phyloP scores from a whole-genome alignment of 495 filamentous ascomycete genomes.

The Aspergillus ellipticus region DNA sequence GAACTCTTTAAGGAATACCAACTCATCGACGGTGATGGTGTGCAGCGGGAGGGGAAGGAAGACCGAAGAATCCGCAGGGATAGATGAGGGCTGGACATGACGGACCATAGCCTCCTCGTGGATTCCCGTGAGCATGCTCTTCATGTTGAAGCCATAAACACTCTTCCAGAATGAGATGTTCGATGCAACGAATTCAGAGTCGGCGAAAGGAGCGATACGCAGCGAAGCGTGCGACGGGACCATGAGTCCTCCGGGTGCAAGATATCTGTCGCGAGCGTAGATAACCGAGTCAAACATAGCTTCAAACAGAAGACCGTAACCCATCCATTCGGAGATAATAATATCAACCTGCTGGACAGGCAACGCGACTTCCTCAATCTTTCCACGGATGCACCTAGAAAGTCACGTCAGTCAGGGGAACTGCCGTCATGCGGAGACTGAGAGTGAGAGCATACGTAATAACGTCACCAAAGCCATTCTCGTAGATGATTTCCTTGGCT shows the following conservation, averaged over 20 bases:
- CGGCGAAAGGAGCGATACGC: constrained; percentile 78
- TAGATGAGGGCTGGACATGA: constrained; percentile 34
- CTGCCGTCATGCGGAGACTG: background rate
- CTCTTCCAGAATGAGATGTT: constrained; percentile 68
- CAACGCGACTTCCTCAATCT: constrained; percentile 84
- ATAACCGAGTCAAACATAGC: constrained; percentile 93
- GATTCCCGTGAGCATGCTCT: constrained; percentile 52
- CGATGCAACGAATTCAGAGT: constrained; percentile 70
- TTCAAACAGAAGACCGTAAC: constrained; percentile 90
- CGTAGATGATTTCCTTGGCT: constrained; percentile 76
- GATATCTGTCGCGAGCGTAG: constrained; percentile 80
- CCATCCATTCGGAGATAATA: constrained; percentile 98
- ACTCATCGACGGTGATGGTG: constrained; percentile 51
- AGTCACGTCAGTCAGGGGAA: constrained; percentile 5
- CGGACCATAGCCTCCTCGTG: constrained; percentile 59
- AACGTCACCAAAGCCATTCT: constrained; percentile 73
- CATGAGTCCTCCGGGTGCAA: constrained; percentile 74
- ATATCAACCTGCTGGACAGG: constrained; percentile 85
- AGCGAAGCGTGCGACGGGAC: constrained; percentile 88
- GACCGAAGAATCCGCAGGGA: constrained; percentile 44
- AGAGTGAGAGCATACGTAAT: constrained; percentile 56
- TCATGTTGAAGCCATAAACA: constrained; percentile 57
- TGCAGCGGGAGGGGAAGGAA: constrained; percentile 57
- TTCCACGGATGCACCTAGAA: constrained; percentile 66
- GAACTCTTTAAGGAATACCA: constrained; percentile 56